Evolutionary conservation across 495 filamentous ascomycete genomes (phyloP), one percentile per base, ranked within the genome.

Genomic region (Thermothielavioides terrestris): DNA sequence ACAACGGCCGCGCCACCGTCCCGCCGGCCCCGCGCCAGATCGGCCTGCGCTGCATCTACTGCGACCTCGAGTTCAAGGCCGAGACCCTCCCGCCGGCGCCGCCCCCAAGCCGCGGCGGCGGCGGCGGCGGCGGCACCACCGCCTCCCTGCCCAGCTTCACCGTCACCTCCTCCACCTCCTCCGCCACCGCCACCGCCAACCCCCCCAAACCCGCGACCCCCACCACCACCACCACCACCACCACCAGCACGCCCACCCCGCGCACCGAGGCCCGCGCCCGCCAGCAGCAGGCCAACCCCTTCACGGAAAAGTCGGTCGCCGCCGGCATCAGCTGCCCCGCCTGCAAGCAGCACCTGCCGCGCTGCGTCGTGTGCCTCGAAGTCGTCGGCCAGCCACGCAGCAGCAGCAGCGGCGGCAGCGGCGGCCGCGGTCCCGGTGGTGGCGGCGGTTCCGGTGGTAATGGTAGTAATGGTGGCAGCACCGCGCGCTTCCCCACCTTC

Each of bases 361-460:
- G 94, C 6, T 98, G 92, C 59, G 86, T 85, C 1, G 78, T 97
- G 7, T 98, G 92, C 64, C 79, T 87, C 50, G 75, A 89, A 56
- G 84, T 86, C 70, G 80, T 97, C 0, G 94, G 94, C 3, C 79
- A 82, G 40, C 84, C 86, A 49, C 78, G 89, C 30, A 60, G 58
- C 43, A 48, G 51, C 32, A 34, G 31, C 31, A 14, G 31, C 31
- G 10, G 31, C 11, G 10, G 31, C 31, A 14, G 31, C 11, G n/a
- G 31, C 11, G 27, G 5, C 11, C 5, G 27, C 27, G 27, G 27
- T 30, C 6, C 6, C 27, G 27, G 27, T 5, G 27, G 27, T 30
- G 27, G 27, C n/a, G n/a, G n/a, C n/a, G 27, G 27, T 30, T 30
- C 6, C 6, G 27, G 27, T 6, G 27, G 5, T 30, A 11, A 6